These are phyloP conservation scores for Vinca minor DNA, from an alignment of 257 asterid species.

Conservation along the genomic window DNA sequence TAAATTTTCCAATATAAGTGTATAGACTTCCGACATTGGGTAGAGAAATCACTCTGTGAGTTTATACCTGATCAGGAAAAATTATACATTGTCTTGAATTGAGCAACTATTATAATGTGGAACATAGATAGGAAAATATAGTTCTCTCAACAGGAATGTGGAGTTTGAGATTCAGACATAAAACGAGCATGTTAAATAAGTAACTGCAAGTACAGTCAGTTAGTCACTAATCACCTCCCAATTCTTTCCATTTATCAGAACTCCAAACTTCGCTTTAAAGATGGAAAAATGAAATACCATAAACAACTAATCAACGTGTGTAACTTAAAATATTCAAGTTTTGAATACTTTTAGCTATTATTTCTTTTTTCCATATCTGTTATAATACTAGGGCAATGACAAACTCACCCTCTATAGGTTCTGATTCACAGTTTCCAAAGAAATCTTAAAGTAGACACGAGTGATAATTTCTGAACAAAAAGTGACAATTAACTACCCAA, in stretches of 20 bases:
- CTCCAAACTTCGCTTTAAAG: not conserved
- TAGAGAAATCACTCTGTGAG: not conserved
- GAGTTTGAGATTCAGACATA: conserved; percentile 1
- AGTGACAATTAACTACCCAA: not conserved
- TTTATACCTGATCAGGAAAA: not conserved
- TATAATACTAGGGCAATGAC: not conserved
- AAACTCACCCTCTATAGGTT: not conserved
- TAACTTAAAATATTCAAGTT: not conserved
- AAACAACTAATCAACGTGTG: not conserved
- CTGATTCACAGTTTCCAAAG: not conserved
- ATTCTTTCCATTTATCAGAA: not conserved
- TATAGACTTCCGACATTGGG: not conserved
- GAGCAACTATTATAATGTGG: not conserved
- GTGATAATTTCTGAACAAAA: not conserved
- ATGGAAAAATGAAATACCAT: not conserved
- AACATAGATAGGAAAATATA: not conserved
- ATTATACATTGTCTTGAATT: not conserved
- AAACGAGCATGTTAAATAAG: not conserved
- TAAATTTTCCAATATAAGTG: too few relatives aligned
- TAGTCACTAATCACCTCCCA: not conserved
- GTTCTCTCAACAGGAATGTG: not conserved
- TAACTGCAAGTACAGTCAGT: not conserved
- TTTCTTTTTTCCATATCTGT: not conserved
- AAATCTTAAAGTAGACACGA: not conserved
- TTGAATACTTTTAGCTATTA: not conserved